A percentile compares a stretch with the other conserved stretches of the same genome.
Conservation (phyloP, 2,329 filamentous ascomycete genomes). For the Macrophomina tecta region DNA sequence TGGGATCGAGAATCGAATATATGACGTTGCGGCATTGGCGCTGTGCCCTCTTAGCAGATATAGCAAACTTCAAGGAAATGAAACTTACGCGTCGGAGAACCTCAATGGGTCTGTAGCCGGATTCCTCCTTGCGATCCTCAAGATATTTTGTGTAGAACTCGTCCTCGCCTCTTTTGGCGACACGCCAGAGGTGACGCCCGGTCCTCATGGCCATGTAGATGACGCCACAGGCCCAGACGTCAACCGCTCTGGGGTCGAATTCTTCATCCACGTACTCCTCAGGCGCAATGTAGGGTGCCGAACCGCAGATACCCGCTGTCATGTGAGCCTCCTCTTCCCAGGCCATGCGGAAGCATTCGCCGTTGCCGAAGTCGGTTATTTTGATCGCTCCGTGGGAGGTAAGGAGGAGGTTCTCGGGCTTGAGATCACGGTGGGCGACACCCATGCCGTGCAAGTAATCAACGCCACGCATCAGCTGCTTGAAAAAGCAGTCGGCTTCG, state of each 20-base stretch:
- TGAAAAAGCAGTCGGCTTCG: slow-evolving; percentile 98
- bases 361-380: slow-evolving; percentile 98
- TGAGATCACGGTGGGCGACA: slow-evolving; percentile 93
- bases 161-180: slow-evolving; percentile 96
- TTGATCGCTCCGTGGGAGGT: slow-evolving; percentile 93
- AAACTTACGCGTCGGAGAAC: slow-evolving; percentile 81
- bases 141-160: slow-evolving; percentile 97
- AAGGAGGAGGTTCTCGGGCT: slow-evolving; percentile 93
- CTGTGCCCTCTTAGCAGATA: slow-evolving; percentile 54
- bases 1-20: slow-evolving; percentile 96
- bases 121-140: slow-evolving; percentile 89
- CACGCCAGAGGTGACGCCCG: slow-evolving; percentile 91
- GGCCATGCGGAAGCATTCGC: slow-evolving; percentile 98
- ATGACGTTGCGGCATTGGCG: slow-evolving; percentile 98
- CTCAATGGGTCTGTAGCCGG: slow-evolving; percentile 96
- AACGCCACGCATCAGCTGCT: slow-evolving; percentile 98
- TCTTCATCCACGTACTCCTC: slow-evolving; percentile 96
- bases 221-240: slow-evolving; percentile 97
- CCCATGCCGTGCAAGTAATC: slow-evolving; percentile 99
- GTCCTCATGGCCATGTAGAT: slow-evolving; percentile 99
- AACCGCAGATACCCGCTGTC: slow-evolving; percentile 95
- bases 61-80: not conserved
- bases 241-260: slow-evolving; percentile 96
- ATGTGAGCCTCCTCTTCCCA: slow-evolving; percentile 99
- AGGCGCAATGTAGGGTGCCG: slow-evolving; percentile 94